phyloP scores from a whole-genome alignment of 805 yeast genomes.

The Candida pseudoglaebosa region DNA sequence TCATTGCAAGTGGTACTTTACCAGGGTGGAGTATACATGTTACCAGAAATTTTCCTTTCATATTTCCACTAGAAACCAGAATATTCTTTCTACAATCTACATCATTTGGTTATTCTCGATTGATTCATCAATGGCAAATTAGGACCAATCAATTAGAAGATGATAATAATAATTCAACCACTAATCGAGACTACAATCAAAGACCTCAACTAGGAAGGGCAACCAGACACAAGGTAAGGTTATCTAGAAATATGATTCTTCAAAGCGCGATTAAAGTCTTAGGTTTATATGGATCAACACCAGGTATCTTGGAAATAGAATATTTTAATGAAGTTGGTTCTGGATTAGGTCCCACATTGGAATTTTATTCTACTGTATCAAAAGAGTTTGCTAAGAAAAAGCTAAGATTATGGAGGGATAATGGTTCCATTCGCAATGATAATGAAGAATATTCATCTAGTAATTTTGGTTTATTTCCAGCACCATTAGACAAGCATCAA shows the following conservation, averaged over 20 bases:
- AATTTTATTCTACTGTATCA: conserved; percentile 81
- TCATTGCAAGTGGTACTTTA: conserved; percentile 80
- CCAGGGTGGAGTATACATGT: conserved; percentile 81
- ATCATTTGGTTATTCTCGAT: conserved; percentile 84
- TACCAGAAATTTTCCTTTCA: conserved; percentile 72
- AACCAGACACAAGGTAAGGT: conserved; percentile 72
- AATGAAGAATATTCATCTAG: conserved; percentile 36
- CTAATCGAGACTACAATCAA: conserved; percentile 8
- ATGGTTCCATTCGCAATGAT: conserved; percentile 4
- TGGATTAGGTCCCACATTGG: conserved; percentile 94
- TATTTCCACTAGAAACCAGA: conserved; percentile 81
- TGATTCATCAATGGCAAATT: conserved; percentile 73
- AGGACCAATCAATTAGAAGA: conserved; percentile 39
- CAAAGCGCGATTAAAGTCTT: conserved; percentile 78
- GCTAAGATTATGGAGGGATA: conserved; percentile 66
- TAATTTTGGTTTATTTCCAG: conserved; percentile 66
- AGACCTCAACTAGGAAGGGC: conserved; percentile 67
- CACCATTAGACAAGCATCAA: conserved; percentile 43
- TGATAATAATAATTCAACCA: conserved; percentile 16
- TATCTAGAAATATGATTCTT: conserved; percentile 65
- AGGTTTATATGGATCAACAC: conserved; percentile 70
- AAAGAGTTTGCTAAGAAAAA: conserved; percentile 60
- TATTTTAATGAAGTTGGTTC: conserved; percentile 92
- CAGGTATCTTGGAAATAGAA: conserved; percentile 81
- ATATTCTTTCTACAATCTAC: conserved; percentile 77